A percentile compares a stretch with the other conserved stretches of the same genome.
Evolutionary conservation across 345 rosid genomes (phyloP).

Genomic region (Dimocarpus longan): DNA sequence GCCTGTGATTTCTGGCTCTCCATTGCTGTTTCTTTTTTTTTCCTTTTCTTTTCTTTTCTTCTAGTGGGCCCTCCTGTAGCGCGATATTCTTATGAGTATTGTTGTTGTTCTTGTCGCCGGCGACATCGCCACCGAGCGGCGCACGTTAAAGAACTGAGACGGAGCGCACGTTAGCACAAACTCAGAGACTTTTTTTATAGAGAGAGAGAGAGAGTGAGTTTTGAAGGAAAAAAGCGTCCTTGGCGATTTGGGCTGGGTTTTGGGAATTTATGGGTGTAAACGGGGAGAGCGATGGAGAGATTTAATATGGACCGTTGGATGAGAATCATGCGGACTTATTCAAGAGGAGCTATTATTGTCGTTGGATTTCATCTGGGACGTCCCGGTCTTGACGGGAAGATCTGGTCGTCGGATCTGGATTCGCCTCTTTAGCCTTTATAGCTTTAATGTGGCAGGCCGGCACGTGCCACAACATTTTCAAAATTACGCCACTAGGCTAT

Average conservation of each 20-base stretch:
- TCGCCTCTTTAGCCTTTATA: constrained; percentile 27
- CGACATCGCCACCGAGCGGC: constrained; percentile 36
- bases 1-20: constrained; percentile 62
- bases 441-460: constrained; percentile 55
- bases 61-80: constrained; percentile 46
- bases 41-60: not conserved
- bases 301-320: constrained; percentile 62
- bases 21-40: constrained; percentile 32
- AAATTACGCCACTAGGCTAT: not conserved
- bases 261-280: constrained; percentile 37
- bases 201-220: constrained; percentile 1
- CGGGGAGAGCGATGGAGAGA: constrained; percentile 30
- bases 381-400: constrained; percentile 50
- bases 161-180: constrained; percentile 14
- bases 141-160: constrained; percentile 24
- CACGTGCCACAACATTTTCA: constrained; percentile 55
- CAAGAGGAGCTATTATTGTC: constrained; percentile 18
- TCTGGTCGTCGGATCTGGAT: constrained; percentile 64
- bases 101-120: constrained; percentile 35
- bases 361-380: constrained; percentile 47
- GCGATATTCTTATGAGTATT: constrained; percentile 47
- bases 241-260: constrained; percentile 34
- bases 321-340: constrained; percentile 14
- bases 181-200: not conserved
- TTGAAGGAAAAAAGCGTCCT: constrained; percentile 5